Conservation (phyloP, 305 asterid genomes). For the Solanum hybrid region DNA sequence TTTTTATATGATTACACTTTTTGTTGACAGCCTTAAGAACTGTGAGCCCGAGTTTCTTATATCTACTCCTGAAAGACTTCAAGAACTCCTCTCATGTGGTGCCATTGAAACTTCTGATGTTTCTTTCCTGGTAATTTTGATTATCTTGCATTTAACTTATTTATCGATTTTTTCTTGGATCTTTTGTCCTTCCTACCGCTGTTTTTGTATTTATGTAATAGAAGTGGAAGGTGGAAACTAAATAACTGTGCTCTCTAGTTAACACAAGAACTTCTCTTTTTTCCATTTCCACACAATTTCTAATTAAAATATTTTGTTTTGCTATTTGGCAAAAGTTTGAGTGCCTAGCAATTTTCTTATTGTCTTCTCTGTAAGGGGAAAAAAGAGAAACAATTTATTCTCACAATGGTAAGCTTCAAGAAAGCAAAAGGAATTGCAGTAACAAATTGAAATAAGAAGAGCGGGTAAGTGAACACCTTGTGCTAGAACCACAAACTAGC, state of each 20-base stretch:
- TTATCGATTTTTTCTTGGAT: not conserved
- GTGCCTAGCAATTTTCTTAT: not conserved
- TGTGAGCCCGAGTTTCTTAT: slow-evolving; percentile 81
- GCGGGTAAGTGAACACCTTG: not conserved
- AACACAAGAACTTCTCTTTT: not conserved
- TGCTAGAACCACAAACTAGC: not conserved
- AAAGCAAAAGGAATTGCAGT: not conserved
- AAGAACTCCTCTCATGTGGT: slow-evolving; percentile 53
- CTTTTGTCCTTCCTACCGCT: not conserved
- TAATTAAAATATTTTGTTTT: not conserved
- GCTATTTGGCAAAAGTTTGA: not conserved
- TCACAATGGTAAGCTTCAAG: not conserved
- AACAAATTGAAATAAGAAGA: not conserved
- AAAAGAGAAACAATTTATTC: not conserved
- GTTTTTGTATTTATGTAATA: not conserved
- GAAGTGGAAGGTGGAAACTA: not conserved
- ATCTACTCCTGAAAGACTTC: slow-evolving; percentile 78
- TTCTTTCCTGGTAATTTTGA: slow-evolving; percentile 2
- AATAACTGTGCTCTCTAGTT: not conserved
- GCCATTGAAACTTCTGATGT: slow-evolving; percentile 66
- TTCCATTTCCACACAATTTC: not conserved
- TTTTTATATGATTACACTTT: slow-evolving; percentile 11
- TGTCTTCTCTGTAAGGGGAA: not conserved
- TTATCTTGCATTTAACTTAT: not conserved
- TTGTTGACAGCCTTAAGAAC: slow-evolving; percentile 51